Percentiles rank a stretch among this genome's conserved stretches.
Evolutionary conservation across 1,284 basidiomycete genomes (phyloP).

Genomic region (Ustilago tritici): DNA sequence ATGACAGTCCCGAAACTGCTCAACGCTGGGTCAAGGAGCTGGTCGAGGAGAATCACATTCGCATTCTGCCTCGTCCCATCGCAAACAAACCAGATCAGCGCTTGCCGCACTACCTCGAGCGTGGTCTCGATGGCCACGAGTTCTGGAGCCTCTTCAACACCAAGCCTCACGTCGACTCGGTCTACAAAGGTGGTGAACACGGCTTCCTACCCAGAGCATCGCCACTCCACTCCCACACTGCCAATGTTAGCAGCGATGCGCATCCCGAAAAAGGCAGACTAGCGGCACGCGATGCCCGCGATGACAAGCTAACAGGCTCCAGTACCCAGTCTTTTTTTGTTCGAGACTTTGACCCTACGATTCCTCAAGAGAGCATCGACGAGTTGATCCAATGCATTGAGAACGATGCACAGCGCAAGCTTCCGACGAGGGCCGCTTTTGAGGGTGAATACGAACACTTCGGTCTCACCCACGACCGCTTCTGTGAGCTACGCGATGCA

Average conservation of each 20-base stretch:
- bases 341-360: conserved; percentile 34
- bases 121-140: conserved; percentile 47
- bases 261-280: conserved; percentile 1
- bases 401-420: conserved; percentile 21
- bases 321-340: conserved; percentile 38
- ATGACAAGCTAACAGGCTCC: conserved; percentile 28
- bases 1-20: conserved; percentile 36
- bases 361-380: conserved; percentile 23
- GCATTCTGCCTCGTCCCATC: conserved; percentile 42
- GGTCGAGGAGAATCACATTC: conserved; percentile 30
- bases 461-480: conserved; percentile 48
- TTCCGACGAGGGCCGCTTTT: conserved; percentile 35
- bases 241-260: not conserved
- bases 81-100: conserved; percentile 29
- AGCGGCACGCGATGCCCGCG: not conserved
- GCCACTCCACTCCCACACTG: not conserved
- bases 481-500: conserved; percentile 38
- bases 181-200: conserved; percentile 35
- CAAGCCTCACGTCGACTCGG: conserved; percentile 27
- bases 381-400: conserved; percentile 39
- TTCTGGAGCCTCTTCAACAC: conserved; percentile 50
- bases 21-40: conserved; percentile 46
- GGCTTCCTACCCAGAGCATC: conserved; percentile 5
- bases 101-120: conserved; percentile 45
- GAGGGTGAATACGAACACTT: conserved; percentile 47